Conservation (phyloP, 371 early-diverging fungal genomes). For the Sporodiniella umbellata region DNA sequence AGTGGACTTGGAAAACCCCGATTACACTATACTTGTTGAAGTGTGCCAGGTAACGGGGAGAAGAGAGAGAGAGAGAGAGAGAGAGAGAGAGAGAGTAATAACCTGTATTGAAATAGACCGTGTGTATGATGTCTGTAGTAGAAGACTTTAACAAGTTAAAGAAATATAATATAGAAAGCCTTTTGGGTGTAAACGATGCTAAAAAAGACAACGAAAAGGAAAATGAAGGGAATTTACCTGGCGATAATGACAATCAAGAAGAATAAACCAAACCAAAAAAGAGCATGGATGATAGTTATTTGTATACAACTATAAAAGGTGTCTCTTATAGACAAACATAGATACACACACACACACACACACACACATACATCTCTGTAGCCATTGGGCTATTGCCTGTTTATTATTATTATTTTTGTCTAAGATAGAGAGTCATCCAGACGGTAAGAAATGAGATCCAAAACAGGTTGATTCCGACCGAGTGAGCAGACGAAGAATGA, state of each 20-base stretch:
- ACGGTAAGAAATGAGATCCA: neutral
- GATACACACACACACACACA: no score
- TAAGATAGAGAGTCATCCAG: no score
- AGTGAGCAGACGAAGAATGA: neutral
- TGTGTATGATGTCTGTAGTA: constrained; percentile 74
- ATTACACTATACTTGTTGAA: constrained; percentile 64
- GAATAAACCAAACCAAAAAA: neutral
- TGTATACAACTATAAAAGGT: no score
- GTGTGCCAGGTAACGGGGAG: constrained; percentile 56
- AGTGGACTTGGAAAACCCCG: constrained; percentile 65
- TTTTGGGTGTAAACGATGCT: constrained; percentile 39
- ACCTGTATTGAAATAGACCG: constrained; percentile 32
- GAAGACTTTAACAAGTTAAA: constrained; percentile 60
- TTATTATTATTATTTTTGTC: no score
- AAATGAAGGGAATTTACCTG: no score
- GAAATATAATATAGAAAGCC: constrained; percentile 66
- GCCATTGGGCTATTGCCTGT: no score
- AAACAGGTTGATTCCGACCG: neutral
- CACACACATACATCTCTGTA: no score
- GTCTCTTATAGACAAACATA: no score
- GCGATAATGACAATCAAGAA: no score
- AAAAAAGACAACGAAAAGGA: neutral
- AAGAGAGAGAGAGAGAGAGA: neutral
- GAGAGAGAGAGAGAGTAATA: neutral
- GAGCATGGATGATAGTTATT: no score